Percentiles rank a stretch among this genome's conserved stretches.
phyloP scores from a whole-genome alignment of 371 early-diverging fungal species.

The Funneliformis caledonium region DNA sequence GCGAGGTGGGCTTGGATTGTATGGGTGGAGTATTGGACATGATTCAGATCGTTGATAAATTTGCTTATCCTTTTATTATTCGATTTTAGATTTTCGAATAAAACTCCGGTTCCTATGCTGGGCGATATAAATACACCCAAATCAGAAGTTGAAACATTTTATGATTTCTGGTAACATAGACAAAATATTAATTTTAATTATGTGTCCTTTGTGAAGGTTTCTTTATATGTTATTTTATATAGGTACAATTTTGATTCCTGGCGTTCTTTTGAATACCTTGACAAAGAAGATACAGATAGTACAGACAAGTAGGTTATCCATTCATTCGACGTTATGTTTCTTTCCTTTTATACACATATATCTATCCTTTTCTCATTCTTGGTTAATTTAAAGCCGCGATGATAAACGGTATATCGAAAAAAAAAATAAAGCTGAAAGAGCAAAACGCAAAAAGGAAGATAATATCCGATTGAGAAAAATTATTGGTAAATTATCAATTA shows the following conservation, averaged over 20 bases:
- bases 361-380: neutral
- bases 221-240: neutral
- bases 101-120: slow-evolving; percentile 80
- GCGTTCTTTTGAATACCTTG: slow-evolving; percentile 97
- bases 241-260: slow-evolving; percentile 92
- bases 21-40: neutral
- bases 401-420: slow-evolving; percentile 94
- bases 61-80: neutral
- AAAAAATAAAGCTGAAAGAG: slow-evolving; percentile 94
- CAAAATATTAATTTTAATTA: neutral
- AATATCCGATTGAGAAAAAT: slow-evolving; percentile 85
- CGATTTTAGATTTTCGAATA: slow-evolving; percentile 80
- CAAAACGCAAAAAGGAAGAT: slow-evolving; percentile 96
- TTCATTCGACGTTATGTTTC: neutral
- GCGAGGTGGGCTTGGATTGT: slow-evolving; percentile 49
- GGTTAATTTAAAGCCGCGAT: slow-evolving; percentile 69
- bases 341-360: too few relatives aligned
- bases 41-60: neutral
- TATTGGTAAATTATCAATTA: slow-evolving; percentile 51
- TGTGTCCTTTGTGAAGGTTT: neutral
- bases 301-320: slow-evolving; percentile 66
- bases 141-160: slow-evolving; percentile 92
- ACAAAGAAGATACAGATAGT: slow-evolving; percentile 93
- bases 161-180: slow-evolving; percentile 83
- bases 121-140: slow-evolving; percentile 76